phyloP scores from a whole-genome alignment of 2,329 filamentous ascomycete genomes.

The Fusarium subglutinans region DNA sequence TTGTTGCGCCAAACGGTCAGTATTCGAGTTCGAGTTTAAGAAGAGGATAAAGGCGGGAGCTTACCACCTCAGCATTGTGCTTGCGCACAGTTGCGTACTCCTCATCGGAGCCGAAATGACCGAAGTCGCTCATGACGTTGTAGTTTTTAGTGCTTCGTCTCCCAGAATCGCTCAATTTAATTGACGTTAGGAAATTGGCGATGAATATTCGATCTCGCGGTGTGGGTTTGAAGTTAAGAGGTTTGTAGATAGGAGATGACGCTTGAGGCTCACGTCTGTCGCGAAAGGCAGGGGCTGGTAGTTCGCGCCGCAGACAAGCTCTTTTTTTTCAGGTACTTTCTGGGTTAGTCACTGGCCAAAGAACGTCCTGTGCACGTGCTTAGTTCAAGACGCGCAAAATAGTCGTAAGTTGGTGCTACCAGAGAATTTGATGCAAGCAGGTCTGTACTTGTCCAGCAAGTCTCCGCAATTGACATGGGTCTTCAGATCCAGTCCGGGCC shows the following conservation, averaged over 20 bases:
- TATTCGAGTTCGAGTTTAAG: background rate
- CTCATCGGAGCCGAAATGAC: conserved; percentile 77
- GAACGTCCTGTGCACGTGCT: conserved; percentile 22
- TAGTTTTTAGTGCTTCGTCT: background rate
- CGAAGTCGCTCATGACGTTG: conserved; percentile 74
- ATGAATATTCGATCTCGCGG: background rate
- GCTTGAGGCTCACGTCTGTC: conserved; percentile 36
- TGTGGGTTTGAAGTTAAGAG: conserved; percentile 22
- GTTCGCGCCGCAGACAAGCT: conserved; percentile 33
- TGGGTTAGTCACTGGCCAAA: conserved; percentile 20
- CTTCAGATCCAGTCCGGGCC: conserved; percentile 23
- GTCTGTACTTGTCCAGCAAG: conserved; percentile 19
- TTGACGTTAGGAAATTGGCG: conserved; percentile 2
- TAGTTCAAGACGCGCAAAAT: background rate
- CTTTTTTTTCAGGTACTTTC: conserved; percentile 32
- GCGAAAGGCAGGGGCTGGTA: conserved; percentile 43
- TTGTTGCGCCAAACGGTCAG: conserved; percentile 34
- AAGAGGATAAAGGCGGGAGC: conserved; percentile 19
- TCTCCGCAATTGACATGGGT: conserved; percentile 12
- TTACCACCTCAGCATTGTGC: conserved; percentile 79
- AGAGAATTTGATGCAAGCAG: conserved; percentile 24
- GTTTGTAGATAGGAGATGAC: conserved; percentile 38
- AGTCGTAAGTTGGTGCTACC: conserved; percentile 13
- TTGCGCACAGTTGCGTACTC: conserved; percentile 85
- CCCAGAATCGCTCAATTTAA: conserved; percentile 21